A percentile compares a stretch with the other conserved stretches of the same genome.
These are phyloP conservation scores for Immersiella caudata DNA, from an alignment of 495 filamentous ascomycete genomes.

Conservation along the genomic window DNA sequence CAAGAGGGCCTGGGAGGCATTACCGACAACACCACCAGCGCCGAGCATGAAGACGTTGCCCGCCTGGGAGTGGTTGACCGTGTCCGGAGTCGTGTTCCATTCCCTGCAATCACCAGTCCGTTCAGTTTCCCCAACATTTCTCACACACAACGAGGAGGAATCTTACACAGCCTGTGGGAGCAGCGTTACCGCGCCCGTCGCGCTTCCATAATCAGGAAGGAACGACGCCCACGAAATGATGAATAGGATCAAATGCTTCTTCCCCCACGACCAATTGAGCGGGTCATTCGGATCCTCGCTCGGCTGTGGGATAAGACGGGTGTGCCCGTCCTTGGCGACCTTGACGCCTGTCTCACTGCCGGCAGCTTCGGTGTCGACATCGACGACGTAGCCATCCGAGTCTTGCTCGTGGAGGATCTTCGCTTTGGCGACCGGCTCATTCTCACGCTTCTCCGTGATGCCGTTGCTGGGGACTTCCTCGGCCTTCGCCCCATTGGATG, in stretches of 20 bases:
- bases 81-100: slow-evolving; percentile 51
- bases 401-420: slow-evolving; percentile 38
- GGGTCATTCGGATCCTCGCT: slow-evolving; percentile 59
- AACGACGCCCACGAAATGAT: slow-evolving; percentile 58
- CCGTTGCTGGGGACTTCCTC: not conserved
- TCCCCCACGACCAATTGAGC: slow-evolving; percentile 58
- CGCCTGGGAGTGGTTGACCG: slow-evolving; percentile 58
- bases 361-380: slow-evolving; percentile 35
- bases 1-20: no score
- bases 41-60: slow-evolving; percentile 64
- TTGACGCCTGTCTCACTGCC: slow-evolving; percentile 35
- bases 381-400: slow-evolving; percentile 43
- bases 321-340: slow-evolving; percentile 48
- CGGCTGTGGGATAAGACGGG: slow-evolving; percentile 63
- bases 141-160: not conserved
- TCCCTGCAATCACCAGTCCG: slow-evolving; percentile 30
- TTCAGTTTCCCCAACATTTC: not conserved
- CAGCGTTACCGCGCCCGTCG: slow-evolving; percentile 57
- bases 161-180: slow-evolving; percentile 53
- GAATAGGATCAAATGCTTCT: slow-evolving; percentile 58
- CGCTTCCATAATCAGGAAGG: slow-evolving; percentile 60
- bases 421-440: not conserved
- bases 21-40: slow-evolving; percentile 55
- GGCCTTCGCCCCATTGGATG: not conserved
- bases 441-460: not conserved